These are phyloP conservation scores for Paramecium octaurelia DNA, from an alignment of 73 alveolate genomes.

Conservation along the genomic window DNA sequence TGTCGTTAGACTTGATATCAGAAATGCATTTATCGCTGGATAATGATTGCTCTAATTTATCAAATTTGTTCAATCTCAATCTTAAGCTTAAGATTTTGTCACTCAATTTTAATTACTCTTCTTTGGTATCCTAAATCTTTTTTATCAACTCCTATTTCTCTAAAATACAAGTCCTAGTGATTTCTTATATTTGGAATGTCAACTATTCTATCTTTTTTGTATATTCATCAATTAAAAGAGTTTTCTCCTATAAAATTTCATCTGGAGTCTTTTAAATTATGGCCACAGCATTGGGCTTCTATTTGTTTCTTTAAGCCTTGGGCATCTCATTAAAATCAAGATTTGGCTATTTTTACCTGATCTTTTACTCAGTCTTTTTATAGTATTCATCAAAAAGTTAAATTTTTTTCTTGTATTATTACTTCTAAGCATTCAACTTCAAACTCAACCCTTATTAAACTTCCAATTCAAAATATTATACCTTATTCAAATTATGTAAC, in stretches of 20 bases:
- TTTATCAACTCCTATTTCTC: conserved; percentile 35
- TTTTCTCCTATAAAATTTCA: conserved; percentile 7
- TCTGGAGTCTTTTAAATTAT: conserved; percentile 28
- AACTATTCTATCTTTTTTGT: conserved; percentile 17
- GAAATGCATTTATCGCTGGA: background rate
- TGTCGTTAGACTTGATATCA: background rate
- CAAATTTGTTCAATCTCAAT: conserved; percentile 10
- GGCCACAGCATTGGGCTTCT: background rate
- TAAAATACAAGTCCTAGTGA: conserved; percentile 38
- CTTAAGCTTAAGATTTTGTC: conserved; percentile 23
- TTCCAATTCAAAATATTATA: conserved; percentile 1
- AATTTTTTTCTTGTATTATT: background rate
- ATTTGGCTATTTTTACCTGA: conserved; percentile 24
- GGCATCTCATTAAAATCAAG: conserved; percentile 49
- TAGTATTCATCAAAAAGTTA: conserved; percentile 14
- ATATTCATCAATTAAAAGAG: background rate
- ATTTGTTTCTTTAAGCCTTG: background rate
- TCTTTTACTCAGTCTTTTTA: conserved; percentile 18
- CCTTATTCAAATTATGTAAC: conserved; percentile 36
- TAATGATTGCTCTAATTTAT: background rate
- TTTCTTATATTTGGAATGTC: conserved; percentile 26
- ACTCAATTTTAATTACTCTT: background rate
- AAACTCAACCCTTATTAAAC: background rate
- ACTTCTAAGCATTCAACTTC: background rate
- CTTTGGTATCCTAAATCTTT: conserved; percentile 12